phyloP scores from a whole-genome alignment of 148 eudicot genomes.

The Beta vulgaris region DNA sequence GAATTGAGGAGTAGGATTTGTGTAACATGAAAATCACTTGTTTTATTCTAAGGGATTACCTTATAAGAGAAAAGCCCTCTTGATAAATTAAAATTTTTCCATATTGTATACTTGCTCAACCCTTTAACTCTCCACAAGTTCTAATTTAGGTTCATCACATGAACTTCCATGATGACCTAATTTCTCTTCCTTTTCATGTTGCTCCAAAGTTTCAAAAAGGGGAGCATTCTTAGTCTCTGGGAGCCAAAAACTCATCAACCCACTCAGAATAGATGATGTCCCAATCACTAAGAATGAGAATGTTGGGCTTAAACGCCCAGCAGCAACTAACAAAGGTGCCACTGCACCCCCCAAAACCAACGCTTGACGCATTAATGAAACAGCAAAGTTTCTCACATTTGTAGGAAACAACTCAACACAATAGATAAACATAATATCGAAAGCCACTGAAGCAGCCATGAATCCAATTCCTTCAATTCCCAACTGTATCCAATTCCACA shows the following conservation, averaged over 20 bases:
- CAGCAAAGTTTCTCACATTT: constrained; percentile 44
- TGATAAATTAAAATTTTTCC: too few relatives aligned
- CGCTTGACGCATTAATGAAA: constrained; percentile 42
- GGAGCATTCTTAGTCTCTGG: constrained; percentile 50
- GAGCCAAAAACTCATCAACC: constrained; percentile 39
- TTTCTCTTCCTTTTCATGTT: constrained; percentile 32
- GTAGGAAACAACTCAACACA: constrained; percentile 56
- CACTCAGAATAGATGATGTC: constrained; percentile 37
- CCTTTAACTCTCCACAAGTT: too few relatives aligned
- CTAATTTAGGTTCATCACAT: constrained; percentile 1
- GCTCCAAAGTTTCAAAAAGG: constrained; percentile 45
- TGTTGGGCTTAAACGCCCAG: constrained; percentile 33
- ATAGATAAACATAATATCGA: constrained; percentile 39
- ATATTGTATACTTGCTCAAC: too few relatives aligned
- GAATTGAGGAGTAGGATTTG: too few relatives aligned
- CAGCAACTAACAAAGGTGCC: constrained; percentile 48
- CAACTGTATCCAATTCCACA: constrained; percentile 25
- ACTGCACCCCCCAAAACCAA: constrained; percentile 51
- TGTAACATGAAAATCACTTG: too few relatives aligned
- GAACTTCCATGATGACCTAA: neutral
- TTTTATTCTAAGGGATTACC: too few relatives aligned
- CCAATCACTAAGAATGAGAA: constrained; percentile 46
- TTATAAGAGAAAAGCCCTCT: too few relatives aligned
- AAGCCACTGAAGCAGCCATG: constrained; percentile 32
- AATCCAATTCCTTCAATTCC: constrained; percentile 30